A percentile compares a stretch with the other conserved stretches of the same genome.
These are phyloP conservation scores for Mycena rosella DNA, from an alignment of 768 basidiomycete genomes.

Conservation along the genomic window DNA sequence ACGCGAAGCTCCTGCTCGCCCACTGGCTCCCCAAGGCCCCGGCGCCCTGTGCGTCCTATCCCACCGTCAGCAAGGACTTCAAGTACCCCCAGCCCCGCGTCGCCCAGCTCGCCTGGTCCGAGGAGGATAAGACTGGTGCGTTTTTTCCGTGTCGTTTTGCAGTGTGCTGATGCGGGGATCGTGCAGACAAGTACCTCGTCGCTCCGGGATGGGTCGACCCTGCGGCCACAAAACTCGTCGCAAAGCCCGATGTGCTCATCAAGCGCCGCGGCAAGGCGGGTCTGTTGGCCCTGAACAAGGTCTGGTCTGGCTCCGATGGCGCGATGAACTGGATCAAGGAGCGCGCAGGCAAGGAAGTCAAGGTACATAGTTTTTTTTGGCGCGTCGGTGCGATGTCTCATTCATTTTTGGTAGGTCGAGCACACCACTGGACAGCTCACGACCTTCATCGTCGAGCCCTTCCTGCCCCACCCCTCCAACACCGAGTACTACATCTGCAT, in stretches of 20 bases:
- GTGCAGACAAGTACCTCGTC: conserved; percentile 35
- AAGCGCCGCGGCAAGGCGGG: conserved; percentile 99
- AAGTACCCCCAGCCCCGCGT: conserved; percentile 51
- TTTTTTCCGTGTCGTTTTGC: conserved; percentile 6
- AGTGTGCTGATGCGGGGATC: not conserved
- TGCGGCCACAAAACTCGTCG: conserved; percentile 76
- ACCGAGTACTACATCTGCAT: conserved; percentile 99
- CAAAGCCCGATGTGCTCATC: conserved; percentile 98
- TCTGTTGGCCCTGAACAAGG: conserved; percentile 93
- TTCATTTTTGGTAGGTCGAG: conserved; percentile 74
- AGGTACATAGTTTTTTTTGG: conserved; percentile 66
- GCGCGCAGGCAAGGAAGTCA: conserved; percentile 92
- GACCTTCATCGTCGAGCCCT: conserved; percentile 99
- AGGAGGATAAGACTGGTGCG: conserved; percentile 36
- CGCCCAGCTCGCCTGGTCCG: conserved; percentile 66
- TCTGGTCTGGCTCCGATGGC: conserved; percentile 87
- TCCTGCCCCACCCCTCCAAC: conserved; percentile 93
- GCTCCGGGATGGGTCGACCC: conserved; percentile 36
- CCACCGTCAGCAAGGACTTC: conserved; percentile 33
- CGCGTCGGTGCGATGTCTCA: no score
- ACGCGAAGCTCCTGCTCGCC: conserved; percentile 96
- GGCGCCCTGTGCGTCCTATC: conserved; percentile 44
- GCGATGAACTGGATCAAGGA: conserved; percentile 90
- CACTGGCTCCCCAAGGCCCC: conserved; percentile 98
- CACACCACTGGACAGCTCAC: conserved; percentile 93